A percentile compares a stretch with the other conserved stretches of the same genome.
These are phyloP conservation scores for Sphaceloma murrayae DNA, from an alignment of 2,329 filamentous ascomycete genomes.

Conservation along the genomic window DNA sequence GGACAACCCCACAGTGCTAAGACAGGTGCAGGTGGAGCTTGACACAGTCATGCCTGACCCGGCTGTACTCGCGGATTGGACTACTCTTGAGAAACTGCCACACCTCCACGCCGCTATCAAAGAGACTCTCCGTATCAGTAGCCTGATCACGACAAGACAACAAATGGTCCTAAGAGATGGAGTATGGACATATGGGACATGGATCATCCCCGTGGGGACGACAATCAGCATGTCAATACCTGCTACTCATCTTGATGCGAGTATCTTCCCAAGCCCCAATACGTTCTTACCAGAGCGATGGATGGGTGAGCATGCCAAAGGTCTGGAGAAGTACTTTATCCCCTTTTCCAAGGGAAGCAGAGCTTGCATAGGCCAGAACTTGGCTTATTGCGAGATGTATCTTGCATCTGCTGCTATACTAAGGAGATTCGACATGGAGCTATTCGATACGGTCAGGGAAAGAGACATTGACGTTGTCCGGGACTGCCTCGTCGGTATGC, in stretches of 20 bases:
- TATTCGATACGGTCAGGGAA: slow-evolving; percentile 21
- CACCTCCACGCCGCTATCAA: slow-evolving; percentile 48
- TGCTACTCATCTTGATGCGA: slow-evolving; percentile 24
- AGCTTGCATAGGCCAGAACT: slow-evolving; percentile 26
- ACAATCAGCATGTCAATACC: slow-evolving; percentile 26
- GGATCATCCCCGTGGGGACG: slow-evolving; percentile 21
- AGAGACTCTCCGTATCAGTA: slow-evolving; percentile 40
- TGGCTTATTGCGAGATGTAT: slow-evolving; percentile 30
- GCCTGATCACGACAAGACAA: slow-evolving; percentile 2
- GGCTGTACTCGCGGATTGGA: slow-evolving; percentile 24
- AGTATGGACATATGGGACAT: slow-evolving; percentile 18
- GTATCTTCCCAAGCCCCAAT: slow-evolving; percentile 28
- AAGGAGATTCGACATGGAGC: slow-evolving; percentile 27
- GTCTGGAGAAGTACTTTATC: slow-evolving; percentile 26
- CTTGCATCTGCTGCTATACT: slow-evolving; percentile 27
- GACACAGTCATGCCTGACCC: slow-evolving; percentile 34
- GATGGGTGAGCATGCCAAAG: slow-evolving; percentile 18
- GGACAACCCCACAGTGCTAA: neutral
- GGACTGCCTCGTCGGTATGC: slow-evolving; percentile 14
- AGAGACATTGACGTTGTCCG: slow-evolving; percentile 19
- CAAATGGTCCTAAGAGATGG: slow-evolving; percentile 13
- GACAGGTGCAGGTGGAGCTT: neutral
- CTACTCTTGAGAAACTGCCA: slow-evolving; percentile 35
- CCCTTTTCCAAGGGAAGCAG: slow-evolving; percentile 31
- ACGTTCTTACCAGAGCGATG: slow-evolving; percentile 33